Evolutionary conservation across 768 basidiomycete genomes (phyloP), one percentile per base, ranked within the genome.

Genomic region (Symmetrospora coprosmae): DNA sequence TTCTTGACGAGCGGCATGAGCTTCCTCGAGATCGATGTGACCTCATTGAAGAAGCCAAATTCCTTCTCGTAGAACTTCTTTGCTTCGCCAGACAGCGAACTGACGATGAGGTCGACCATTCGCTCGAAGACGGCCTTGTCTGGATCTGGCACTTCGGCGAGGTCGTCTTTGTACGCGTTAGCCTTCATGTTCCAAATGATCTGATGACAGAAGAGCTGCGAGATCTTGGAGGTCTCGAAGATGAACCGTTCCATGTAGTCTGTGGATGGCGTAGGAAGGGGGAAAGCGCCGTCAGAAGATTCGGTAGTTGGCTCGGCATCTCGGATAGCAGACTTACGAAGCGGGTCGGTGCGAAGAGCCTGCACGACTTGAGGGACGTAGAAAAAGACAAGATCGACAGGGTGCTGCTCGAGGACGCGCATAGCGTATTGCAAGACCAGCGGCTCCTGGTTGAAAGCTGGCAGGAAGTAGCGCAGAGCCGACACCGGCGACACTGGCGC

Each of bases 121-220:
- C 75, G 73, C 66, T 99, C 94, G n/a, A 97, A 79, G n/a, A 79
- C 75, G 0, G 92, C 90, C 73, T 97, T 99, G 83, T 97, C 85
- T 0, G 88, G 78, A 74, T 99, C 94, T 70, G 87, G 85, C 88
- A 85, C 77, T 71, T 91, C 90, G 14, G 82, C 87, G 6, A 78
- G 75, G 68, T 97, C 94, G 67, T 90, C 92, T 67, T 85, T 87
- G 72, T 82, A 94, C 64, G 86, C 89, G 69, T 99, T 99, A 4
- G 94, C 94, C 69, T 92, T 92, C 94, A 97, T 97, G 72, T 97
- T 99, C 94, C 94, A 99, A 64, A 99, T 87, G 65, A 97, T 97
- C 75, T 99, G 94, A 71, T 99, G 94, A 70, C 94, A 99, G 76
- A 99, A 99, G 23, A 89, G 73, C 71, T 92, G 91, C 1, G 92